Evolutionary conservation across 2,329 filamentous ascomycete genomes (phyloP).

Genomic region (Phialocephala sp.): DNA sequence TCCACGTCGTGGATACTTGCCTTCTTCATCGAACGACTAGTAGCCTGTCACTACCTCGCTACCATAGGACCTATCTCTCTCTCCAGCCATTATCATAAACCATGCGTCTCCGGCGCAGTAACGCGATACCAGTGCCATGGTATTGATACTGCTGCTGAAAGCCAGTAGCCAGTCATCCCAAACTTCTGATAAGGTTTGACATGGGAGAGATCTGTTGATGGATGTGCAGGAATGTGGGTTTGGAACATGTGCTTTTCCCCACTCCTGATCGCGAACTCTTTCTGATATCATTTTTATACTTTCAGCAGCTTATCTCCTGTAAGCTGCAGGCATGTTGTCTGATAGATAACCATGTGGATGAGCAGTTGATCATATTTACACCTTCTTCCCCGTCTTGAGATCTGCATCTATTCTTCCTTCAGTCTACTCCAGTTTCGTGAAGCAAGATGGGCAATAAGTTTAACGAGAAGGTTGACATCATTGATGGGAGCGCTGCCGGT

Average conservation of each 20-base stretch:
- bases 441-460: constrained; percentile 9
- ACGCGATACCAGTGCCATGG: not conserved
- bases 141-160: not conserved
- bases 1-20: constrained; percentile 1
- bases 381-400: not conserved
- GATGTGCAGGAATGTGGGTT: not conserved
- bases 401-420: not conserved
- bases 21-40: not conserved
- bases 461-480: not conserved
- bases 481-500: not conserved
- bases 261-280: constrained; percentile 3
- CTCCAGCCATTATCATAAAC: not conserved
- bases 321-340: not conserved
- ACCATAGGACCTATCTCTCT: too few species aligned
- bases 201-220: not conserved
- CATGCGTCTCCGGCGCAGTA: not conserved
- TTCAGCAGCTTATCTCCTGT: not conserved
- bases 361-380: not conserved
- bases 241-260: not conserved
- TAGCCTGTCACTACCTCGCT: not conserved
- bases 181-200: not conserved
- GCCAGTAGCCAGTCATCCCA: not conserved
- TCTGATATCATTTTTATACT: constrained; percentile 7
- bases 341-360: not conserved
- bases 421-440: not conserved